These are phyloP conservation scores for Cladosporium sp. DNA, from an alignment of 2,329 filamentous ascomycete species.

Conservation along the genomic window DNA sequence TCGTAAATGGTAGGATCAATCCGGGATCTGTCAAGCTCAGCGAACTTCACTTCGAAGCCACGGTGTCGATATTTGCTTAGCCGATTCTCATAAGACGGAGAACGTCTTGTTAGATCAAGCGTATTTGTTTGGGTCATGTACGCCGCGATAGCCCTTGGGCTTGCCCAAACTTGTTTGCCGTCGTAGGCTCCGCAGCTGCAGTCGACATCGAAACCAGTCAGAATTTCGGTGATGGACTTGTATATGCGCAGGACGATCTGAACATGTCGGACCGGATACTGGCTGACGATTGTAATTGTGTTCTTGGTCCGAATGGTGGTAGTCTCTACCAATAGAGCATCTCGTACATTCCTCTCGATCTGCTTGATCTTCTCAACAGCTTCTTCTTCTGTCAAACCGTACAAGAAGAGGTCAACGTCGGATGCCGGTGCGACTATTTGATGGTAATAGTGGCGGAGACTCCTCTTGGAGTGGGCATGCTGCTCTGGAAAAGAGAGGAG, in stretches of 20 bases:
- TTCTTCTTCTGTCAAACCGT: slow-evolving; percentile 71
- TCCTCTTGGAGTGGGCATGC: slow-evolving; percentile 37
- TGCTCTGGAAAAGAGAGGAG: slow-evolving; percentile 62
- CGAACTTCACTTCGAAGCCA: slow-evolving; percentile 81
- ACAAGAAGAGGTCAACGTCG: slow-evolving; percentile 82
- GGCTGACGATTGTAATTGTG: slow-evolving; percentile 77
- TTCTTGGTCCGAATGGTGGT: slow-evolving; percentile 83
- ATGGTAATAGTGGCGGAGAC: slow-evolving; percentile 64
- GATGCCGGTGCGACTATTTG: slow-evolving; percentile 76
- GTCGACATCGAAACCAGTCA: slow-evolving; percentile 86
- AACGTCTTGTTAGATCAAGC: slow-evolving; percentile 72
- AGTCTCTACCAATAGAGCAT: slow-evolving; percentile 76
- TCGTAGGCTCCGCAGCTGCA: slow-evolving; percentile 78
- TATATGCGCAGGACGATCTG: slow-evolving; percentile 85
- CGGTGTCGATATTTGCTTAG: slow-evolving; percentile 80
- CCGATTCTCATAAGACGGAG: slow-evolving; percentile 82
- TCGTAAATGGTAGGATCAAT: slow-evolving; percentile 86
- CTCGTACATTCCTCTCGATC: slow-evolving; percentile 70
- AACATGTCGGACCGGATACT: slow-evolving; percentile 67
- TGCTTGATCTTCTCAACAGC: slow-evolving; percentile 79
- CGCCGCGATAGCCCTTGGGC: slow-evolving; percentile 70
- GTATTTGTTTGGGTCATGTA: slow-evolving; percentile 81
- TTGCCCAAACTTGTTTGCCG: slow-evolving; percentile 73
- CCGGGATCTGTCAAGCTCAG: slow-evolving; percentile 66
- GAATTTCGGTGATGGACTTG: slow-evolving; percentile 76